Conservation (phyloP, 106 monocot species). For the Hemerocallis citrina region DNA sequence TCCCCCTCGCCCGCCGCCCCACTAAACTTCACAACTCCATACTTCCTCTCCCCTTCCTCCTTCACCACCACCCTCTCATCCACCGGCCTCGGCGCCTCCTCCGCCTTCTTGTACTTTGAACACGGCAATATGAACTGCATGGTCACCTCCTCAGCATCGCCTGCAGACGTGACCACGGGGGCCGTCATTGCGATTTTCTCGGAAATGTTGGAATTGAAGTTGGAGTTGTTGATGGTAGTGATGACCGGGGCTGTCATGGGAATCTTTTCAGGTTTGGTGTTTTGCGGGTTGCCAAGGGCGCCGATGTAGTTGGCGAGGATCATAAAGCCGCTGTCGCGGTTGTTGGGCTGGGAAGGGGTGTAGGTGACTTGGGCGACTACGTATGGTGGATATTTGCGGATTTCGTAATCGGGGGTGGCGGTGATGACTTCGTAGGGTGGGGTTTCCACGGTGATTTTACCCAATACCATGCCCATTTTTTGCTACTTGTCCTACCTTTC, state of each 20-base stretch:
- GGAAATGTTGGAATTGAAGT: no score
- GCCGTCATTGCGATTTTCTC: conserved; percentile 44
- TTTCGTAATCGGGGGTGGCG: conserved; percentile 75
- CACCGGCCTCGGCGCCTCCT: conserved; percentile 69
- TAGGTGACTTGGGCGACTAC: conserved; percentile 88
- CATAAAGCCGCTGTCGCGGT: conserved; percentile 82
- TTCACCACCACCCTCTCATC: conserved; percentile 74
- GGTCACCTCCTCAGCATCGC: conserved; percentile 26
- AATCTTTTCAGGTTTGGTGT: conserved; percentile 61
- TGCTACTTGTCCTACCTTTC: no score
- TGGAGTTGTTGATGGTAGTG: conserved; percentile 11
- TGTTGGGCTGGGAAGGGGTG: conserved; percentile 44
- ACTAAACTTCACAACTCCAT: conserved; percentile 65
- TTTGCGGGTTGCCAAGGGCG: conserved; percentile 68
- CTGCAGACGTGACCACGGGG: conserved; percentile 20
- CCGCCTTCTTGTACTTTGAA: conserved; percentile 57
- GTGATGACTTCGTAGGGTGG: conserved; percentile 59
- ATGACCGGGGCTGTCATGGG: conserved; percentile 71
- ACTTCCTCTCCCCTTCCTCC: conserved; percentile 75
- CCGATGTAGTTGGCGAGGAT: conserved; percentile 93
- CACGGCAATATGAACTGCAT: conserved; percentile 88
- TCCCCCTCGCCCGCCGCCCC: conserved; percentile 50
- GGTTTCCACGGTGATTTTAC: conserved; percentile 82
- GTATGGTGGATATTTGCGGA: conserved; percentile 42
- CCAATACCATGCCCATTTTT: conserved; percentile 63